Evolutionary conservation across 2,329 filamentous ascomycete species (phyloP), one percentile per base, ranked within the genome.

Genomic region (Penicillium decumbens): DNA sequence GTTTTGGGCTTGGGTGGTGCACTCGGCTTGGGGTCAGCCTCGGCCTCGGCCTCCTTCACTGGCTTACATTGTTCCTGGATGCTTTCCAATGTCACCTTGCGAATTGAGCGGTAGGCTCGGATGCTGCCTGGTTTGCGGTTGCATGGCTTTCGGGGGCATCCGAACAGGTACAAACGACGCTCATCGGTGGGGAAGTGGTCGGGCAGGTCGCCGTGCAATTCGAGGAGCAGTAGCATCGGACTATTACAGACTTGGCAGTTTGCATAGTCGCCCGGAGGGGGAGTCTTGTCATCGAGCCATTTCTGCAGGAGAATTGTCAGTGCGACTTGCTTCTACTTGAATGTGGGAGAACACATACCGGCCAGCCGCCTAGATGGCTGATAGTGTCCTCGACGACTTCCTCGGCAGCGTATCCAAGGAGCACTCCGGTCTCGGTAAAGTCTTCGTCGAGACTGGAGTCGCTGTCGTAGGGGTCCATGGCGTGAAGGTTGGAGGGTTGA

Each of bases 191-290:
- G 87, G 64, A 95, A 96, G 42, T 83, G 80, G 47, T 92, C 87
- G 12, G 90, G 91, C 3, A 97, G 79, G 66, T 96, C 90, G 62
- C 83, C 91, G 70, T 98, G 89, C 25, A 98, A 80, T 70, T 98
- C 90, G 41, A 98, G 80, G 3, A 98, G 80, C 9, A 97, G 79
- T 1, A 83, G 84, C 82, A 96, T 89, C 45, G 89, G 72, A 45
- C 84, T 81, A 58, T 89, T 88, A 81, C 93, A 98, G 57, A 88
- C 80, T 71, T 88, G 89, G 76, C 93, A 98, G 71, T 84, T 86
- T 20, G 88, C 89, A 8, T 95, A 79, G 0, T 84, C 76, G 23
- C 87, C 87, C 1, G 88, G 87, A 6, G 92, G 88, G 3, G 87
- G 77, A 35, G 78, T 81, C 45, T 78, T 74, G n/a, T 79, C 71